Conservation (phyloP, 306 rosid species). For the Ziziphus jujuba region DNA sequence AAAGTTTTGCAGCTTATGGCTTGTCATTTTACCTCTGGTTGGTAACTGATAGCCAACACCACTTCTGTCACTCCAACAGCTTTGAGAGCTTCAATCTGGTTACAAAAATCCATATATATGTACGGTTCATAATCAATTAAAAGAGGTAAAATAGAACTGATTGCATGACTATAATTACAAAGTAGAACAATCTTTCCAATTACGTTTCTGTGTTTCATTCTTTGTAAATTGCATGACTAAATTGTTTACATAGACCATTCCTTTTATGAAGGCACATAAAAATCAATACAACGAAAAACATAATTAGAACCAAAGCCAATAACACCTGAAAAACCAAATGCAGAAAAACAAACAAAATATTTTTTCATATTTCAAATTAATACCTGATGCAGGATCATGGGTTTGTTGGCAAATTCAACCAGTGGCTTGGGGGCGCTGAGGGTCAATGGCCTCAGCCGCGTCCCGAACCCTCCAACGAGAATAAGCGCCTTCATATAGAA, state of each 20-base stretch:
- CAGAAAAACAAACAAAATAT: neutral
- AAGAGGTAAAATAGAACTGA: neutral
- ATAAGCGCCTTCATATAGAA: slow-evolving; percentile 28
- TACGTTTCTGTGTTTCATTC: neutral
- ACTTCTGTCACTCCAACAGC: slow-evolving; percentile 23
- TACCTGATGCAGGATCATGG: slow-evolving; percentile 34
- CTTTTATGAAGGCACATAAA: neutral
- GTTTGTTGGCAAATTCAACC: slow-evolving; percentile 34
- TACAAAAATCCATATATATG: neutral
- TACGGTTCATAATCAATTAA: neutral
- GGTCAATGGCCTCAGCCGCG: slow-evolving; percentile 29
- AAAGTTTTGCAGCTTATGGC: neutral
- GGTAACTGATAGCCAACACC: slow-evolving; percentile 16
- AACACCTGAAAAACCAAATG: neutral
- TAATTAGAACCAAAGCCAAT: neutral
- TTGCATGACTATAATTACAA: neutral
- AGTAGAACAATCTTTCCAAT: neutral
- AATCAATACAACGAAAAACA: neutral
- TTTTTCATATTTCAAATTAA: neutral
- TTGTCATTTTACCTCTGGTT: slow-evolving; percentile 11
- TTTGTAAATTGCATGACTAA: neutral
- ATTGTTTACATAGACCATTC: neutral
- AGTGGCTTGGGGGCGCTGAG: slow-evolving; percentile 29
- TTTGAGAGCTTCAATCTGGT: slow-evolving; percentile 14
- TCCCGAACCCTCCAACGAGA: slow-evolving; percentile 30